A percentile compares a stretch with the other conserved stretches of the same genome.
phyloP scores from a whole-genome alignment of 2,329 filamentous ascomycete species.

The Colletotrichum sp. region DNA sequence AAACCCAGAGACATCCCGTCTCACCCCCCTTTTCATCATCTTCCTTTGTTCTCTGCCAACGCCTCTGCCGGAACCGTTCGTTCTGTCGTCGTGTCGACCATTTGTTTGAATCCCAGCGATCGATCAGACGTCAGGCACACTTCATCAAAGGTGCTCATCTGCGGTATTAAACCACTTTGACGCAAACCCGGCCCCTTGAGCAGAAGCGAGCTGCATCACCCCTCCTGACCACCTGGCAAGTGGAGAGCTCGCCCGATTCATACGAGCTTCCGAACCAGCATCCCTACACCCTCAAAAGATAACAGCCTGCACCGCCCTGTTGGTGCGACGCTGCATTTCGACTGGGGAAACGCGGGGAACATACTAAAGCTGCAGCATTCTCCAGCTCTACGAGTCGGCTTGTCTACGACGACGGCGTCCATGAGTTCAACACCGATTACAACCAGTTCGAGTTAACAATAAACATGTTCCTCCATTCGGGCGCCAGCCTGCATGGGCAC shows the following conservation, averaged over 20 bases:
- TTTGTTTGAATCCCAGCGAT: neutral
- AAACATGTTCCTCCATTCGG: slow-evolving; percentile 63
- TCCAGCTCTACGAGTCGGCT: neutral
- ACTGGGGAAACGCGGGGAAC: slow-evolving; percentile 1
- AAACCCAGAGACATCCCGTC: neutral
- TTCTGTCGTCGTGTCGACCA: slow-evolving; percentile 11
- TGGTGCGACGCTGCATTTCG: neutral
- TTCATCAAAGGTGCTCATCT: neutral
- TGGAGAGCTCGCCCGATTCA: slow-evolving; percentile 4
- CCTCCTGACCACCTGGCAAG: slow-evolving; percentile 1
- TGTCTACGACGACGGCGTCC: neutral
- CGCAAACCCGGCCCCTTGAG: neutral
- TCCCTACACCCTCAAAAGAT: neutral
- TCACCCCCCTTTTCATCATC: slow-evolving; percentile 1
- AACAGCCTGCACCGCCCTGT: neutral
- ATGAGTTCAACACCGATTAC: neutral
- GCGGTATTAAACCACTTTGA: neutral
- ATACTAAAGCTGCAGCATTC: neutral
- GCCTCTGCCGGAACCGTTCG: slow-evolving; percentile 9
- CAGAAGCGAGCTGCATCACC: neutral
- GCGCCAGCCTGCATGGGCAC: slow-evolving; percentile 65
- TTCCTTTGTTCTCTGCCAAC: slow-evolving; percentile 13
- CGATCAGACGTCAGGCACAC: neutral
- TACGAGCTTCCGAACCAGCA: neutral
- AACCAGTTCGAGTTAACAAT: neutral